A percentile compares a stretch with the other conserved stretches of the same genome.
phyloP scores from a whole-genome alignment of 768 basidiomycete species.

The Collybiopsis luxurians region DNA sequence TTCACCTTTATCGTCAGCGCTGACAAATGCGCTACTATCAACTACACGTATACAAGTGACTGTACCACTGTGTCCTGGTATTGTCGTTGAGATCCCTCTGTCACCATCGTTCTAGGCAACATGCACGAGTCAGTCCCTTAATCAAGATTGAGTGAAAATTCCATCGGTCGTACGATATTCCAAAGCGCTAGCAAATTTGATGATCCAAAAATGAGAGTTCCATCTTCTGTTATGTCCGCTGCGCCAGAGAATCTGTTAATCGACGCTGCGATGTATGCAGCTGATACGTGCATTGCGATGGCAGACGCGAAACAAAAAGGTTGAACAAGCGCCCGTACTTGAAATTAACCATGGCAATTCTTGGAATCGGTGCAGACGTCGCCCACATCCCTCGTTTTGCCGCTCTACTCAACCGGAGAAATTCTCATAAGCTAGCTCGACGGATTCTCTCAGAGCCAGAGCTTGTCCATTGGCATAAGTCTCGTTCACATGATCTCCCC shows the following conservation, averaged over 20 bases:
- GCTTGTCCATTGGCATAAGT: conserved; percentile 34
- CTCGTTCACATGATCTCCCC: conserved; percentile 16
- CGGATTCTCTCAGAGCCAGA: conserved; percentile 64
- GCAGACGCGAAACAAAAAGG: not conserved
- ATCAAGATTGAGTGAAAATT: not conserved
- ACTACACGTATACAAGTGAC: conserved; percentile 80
- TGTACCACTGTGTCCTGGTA: conserved; percentile 70
- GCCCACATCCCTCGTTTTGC: conserved; percentile 66
- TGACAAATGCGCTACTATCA: conserved; percentile 48
- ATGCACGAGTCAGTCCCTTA: conserved; percentile 7
- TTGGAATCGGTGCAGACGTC: conserved; percentile 78
- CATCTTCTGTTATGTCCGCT: conserved; percentile 44
- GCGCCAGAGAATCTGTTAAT: conserved; percentile 47
- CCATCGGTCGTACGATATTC: conserved; percentile 33
- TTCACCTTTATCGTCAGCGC: conserved; percentile 74
- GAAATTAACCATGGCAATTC: conserved; percentile 68
- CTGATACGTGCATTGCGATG: conserved; percentile 23
- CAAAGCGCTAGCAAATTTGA: conserved; percentile 45
- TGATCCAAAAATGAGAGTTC: conserved; percentile 45
- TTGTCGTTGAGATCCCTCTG: conserved; percentile 60
- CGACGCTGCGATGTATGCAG: conserved; percentile 43
- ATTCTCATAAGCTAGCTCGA: conserved; percentile 43
- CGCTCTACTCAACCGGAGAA: conserved; percentile 48
- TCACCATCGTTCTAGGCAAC: conserved; percentile 42
- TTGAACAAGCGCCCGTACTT: not conserved